Evolutionary conservation across 202 grass and related monocot genomes (phyloP), one percentile per base, ranked within the genome.

Genomic region (Musa balbisiana): DNA sequence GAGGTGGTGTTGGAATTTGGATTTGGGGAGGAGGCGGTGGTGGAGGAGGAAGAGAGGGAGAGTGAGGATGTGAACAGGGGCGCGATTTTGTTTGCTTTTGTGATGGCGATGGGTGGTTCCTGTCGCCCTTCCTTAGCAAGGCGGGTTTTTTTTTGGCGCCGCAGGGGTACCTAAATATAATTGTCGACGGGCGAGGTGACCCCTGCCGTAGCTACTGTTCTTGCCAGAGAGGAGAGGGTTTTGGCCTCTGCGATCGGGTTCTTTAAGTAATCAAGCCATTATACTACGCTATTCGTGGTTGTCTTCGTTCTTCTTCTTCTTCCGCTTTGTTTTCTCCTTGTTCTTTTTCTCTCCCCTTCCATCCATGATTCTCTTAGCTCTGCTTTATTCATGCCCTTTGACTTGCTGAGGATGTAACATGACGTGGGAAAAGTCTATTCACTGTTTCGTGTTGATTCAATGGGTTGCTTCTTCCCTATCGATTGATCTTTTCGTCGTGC

Each of bases 251-350:
- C 52, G 9, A 26, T 55, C 55, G 71, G 52, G 29, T 55, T 21
- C 27, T 73, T 26, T 25, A 55, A 56, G 51, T 24, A 55, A 43
- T 43, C 33, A 43, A 8, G 24, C 24, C 53, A 6, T 43, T 52
- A 25, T 67, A 14, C 16, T 73, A 79, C 52, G 53, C 62, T 66
- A 79, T 83, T 73, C 79, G 25, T 65, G 73, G 24, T 66, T 64
- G 11, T 76, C 59, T 53, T 53, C 54, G 27, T 62, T 56, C 51
- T 66, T 79, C 54, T 73, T 50, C 17, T 26, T 33, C 11, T 59
- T 74, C 54, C 54, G n/a, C 22, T 60, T 33, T 11, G 49, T 14
- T 69, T 43, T 11, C 15, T 62, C 53, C 19, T 25, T 53, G 27
- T 53, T 24, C 15, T 64, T 53, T 66, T 25, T 22, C 16, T 77